A percentile compares a stretch with the other conserved stretches of the same genome.
These are phyloP conservation scores for Aspergillus puulaauensis DNA, from an alignment of 2,329 filamentous ascomycete genomes.

Conservation along the genomic window DNA sequence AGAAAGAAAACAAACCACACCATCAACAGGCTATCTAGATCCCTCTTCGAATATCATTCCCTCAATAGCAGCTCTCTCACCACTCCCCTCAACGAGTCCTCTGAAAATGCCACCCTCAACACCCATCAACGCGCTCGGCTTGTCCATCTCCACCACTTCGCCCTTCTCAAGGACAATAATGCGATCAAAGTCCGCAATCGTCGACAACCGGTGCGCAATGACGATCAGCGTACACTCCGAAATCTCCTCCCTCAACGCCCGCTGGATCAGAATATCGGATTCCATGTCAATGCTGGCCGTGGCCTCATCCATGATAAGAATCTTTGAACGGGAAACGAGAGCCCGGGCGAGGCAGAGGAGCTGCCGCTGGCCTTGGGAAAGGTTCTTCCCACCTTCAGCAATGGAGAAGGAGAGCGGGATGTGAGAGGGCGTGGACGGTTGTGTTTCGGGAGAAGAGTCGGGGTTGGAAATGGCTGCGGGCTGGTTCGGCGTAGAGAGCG, in stretches of 20 bases:
- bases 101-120: not conserved
- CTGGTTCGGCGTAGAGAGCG: slow-evolving; percentile 47
- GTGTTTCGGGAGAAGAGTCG: not conserved
- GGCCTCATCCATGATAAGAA: slow-evolving; percentile 13
- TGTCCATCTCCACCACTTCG: not conserved
- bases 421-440: not conserved
- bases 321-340: slow-evolving; percentile 1
- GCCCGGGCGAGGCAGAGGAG: slow-evolving; percentile 11
- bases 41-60: not conserved
- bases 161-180: slow-evolving; percentile 11
- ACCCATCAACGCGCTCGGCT: not conserved
- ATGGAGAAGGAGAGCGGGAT: slow-evolving; percentile 1
- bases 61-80: not conserved
- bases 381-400: not conserved
- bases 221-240: slow-evolving; percentile 7
- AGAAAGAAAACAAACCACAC: too few species aligned
- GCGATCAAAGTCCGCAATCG: slow-evolving; percentile 10
- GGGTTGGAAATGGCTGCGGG: not conserved
- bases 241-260: slow-evolving; percentile 1
- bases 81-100: not conserved
- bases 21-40: too few species aligned
- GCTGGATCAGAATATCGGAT: slow-evolving; percentile 9
- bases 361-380: slow-evolving; percentile 12
- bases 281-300: slow-evolving; percentile 10
- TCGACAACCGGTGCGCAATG: slow-evolving; percentile 12